Conservation (phyloP, 345 rosid genomes). For the Acer negundo region DNA sequence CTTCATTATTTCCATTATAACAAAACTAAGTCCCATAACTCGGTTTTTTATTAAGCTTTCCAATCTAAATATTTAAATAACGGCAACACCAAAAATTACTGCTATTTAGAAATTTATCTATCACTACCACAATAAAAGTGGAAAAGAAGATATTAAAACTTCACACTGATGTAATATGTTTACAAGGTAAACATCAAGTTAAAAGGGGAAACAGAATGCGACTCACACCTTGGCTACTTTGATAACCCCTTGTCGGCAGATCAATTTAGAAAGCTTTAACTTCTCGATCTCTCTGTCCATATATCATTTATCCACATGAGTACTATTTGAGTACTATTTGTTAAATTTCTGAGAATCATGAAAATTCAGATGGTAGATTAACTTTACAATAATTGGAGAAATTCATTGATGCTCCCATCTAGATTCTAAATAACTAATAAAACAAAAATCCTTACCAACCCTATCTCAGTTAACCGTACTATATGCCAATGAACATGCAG, state of each 20-base stretch:
- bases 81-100: neutral
- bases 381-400: no score
- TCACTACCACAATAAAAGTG: neutral
- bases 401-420: no score
- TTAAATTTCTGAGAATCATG: slow-evolving; percentile 1
- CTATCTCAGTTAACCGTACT: neutral
- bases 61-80: neutral
- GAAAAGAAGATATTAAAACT: slow-evolving; percentile 10
- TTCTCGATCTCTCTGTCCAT: slow-evolving; percentile 89
- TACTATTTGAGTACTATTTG: no score
- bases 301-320: neutral
- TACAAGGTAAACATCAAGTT: neutral
- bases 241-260: slow-evolving; percentile 89
- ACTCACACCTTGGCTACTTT: slow-evolving; percentile 96
- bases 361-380: no score
- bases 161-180: neutral
- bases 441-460: neutral
- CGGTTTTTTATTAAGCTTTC: neutral
- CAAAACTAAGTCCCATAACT: neutral
- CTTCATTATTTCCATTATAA: neutral
- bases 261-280: slow-evolving; percentile 91
- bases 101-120: neutral
- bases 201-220: neutral
- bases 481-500: neutral
- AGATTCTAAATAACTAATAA: neutral